Evolutionary conservation across 441 rosid species (phyloP), one percentile per base, ranked within the genome.

Genomic region (Populus hybrid): DNA sequence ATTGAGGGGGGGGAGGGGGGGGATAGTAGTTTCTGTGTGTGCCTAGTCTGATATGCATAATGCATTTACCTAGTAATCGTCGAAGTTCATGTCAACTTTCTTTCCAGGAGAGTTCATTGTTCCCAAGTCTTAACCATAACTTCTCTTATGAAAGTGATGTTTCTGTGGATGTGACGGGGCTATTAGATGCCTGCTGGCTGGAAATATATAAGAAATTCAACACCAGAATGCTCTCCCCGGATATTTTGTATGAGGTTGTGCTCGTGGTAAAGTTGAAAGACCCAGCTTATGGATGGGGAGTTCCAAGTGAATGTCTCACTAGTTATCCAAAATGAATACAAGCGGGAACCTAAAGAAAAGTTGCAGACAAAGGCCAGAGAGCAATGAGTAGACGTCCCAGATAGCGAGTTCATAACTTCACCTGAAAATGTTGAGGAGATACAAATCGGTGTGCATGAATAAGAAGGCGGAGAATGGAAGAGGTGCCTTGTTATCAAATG

Each of bases 161-260:
- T 30, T 8, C 0, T 23, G 73, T 88, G 19, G 87, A 90, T 26
- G 86, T 80, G 61, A 90, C 79, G 6, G 86, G 83, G 65, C 70
- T 94, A 69, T 19, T 84, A 63, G 14, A 81, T 3, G 97, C 90
- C 23, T 89, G 95, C 63, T 91, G 95, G 98, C 89, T 94, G 35
- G 95, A 89, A 26, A 81, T 80, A 36, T 65, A 76, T 2, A 90
- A 83, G 5, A 84, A 72, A 73, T 84, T 90, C 24, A 85, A 88
- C 46, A 72, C 83, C 1, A 67, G 70, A 40, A 84, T 82, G 42
- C 94, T 94, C 40, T 82, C 94, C 34, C 91, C 87, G 1, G 87
- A 74, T 75, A 80, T 82, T 3, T 7, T 73, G 4, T 91, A 92
- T 66, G 86, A 89, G 80, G 89, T 83, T 12, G 79, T 70, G 9